Conservation (phyloP, 2,329 filamentous ascomycete genomes). For the Bipolaris zeicola region DNA sequence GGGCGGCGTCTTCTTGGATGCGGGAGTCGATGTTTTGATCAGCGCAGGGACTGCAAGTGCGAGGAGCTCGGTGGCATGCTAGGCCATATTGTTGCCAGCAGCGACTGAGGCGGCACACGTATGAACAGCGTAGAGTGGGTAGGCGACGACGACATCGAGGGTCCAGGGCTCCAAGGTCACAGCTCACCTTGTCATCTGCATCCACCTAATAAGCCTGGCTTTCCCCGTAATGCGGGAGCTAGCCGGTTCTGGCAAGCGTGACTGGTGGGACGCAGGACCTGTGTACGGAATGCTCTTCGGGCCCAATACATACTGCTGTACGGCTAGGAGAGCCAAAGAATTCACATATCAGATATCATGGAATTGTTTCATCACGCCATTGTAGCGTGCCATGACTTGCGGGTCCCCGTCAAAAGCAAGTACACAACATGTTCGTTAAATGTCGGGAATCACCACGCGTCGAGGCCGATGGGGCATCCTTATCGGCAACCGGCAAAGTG, state of each 20-base stretch:
- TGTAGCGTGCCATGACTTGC: background rate
- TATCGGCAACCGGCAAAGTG: background rate
- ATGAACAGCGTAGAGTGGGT: slow-evolving; percentile 10
- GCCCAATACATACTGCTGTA: background rate
- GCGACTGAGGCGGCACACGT: slow-evolving; percentile 16
- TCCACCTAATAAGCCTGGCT: slow-evolving; percentile 14
- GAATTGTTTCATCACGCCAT: background rate
- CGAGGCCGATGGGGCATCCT: background rate
- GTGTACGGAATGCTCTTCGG: background rate
- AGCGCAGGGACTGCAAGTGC: slow-evolving; percentile 7
- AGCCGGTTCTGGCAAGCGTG: slow-evolving; percentile 11
- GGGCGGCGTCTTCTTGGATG: slow-evolving; percentile 19
- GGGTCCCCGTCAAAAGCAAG: background rate
- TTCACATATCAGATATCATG: background rate
- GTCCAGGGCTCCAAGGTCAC: slow-evolving; percentile 13
- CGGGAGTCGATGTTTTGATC: slow-evolving; percentile 10
- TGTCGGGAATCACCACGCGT: background rate
- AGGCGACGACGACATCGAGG: slow-evolving; percentile 9
- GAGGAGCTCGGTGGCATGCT: slow-evolving; percentile 31
- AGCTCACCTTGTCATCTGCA: slow-evolving; percentile 22
- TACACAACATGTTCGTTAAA: background rate
- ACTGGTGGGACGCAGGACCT: background rate
- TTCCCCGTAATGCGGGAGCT: slow-evolving; percentile 26
- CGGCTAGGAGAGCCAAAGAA: background rate
- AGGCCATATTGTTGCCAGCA: slow-evolving; percentile 24